Conservation (phyloP, 1,284 basidiomycete species). For the Taiwanofungus camphoratus region DNA sequence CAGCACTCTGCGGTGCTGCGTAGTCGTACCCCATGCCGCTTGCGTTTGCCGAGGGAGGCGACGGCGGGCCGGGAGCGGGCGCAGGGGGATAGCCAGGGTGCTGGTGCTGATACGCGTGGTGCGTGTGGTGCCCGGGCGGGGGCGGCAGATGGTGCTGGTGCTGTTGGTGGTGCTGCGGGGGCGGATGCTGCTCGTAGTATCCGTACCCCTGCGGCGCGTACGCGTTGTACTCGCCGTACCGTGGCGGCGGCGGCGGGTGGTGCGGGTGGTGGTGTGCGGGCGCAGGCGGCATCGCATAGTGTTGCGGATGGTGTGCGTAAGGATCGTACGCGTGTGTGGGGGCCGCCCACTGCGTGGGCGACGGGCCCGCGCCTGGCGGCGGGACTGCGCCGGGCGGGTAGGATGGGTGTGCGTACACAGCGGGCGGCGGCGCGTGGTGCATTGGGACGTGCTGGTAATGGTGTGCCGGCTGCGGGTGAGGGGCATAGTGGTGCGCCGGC, state of each 20-base stretch:
- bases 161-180: conserved; percentile 11
- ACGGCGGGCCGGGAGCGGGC: conserved; percentile 12
- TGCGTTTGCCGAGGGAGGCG: conserved; percentile 13
- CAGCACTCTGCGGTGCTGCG: conserved; percentile 4
- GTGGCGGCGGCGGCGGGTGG: conserved; percentile 16
- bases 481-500: conserved; percentile 18
- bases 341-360: conserved; percentile 14
- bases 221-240: conserved; percentile 16
- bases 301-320: conserved; percentile 14
- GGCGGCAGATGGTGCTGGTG: conserved; percentile 10
- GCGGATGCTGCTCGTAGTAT: conserved; percentile 14
- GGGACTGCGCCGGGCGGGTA: conserved; percentile 11
- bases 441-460: conserved; percentile 14
- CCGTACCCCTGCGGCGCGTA: conserved; percentile 16
- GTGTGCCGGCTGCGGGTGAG: conserved; percentile 20
- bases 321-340: conserved; percentile 24
- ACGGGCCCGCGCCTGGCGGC: conserved; percentile 13
- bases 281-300: conserved; percentile 10
- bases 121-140: conserved; percentile 8
- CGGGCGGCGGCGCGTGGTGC: conserved; percentile 18
- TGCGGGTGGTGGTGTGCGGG: no score
- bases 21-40: conserved; percentile 9
- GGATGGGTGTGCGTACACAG: conserved; percentile 15
- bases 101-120: conserved; percentile 13
- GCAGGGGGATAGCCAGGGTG: conserved; percentile 13